A percentile compares a stretch with the other conserved stretches of the same genome.
Conservation (phyloP, 192 early-diverging fungal species). For the Fimicolochytrium jonesii region DNA sequence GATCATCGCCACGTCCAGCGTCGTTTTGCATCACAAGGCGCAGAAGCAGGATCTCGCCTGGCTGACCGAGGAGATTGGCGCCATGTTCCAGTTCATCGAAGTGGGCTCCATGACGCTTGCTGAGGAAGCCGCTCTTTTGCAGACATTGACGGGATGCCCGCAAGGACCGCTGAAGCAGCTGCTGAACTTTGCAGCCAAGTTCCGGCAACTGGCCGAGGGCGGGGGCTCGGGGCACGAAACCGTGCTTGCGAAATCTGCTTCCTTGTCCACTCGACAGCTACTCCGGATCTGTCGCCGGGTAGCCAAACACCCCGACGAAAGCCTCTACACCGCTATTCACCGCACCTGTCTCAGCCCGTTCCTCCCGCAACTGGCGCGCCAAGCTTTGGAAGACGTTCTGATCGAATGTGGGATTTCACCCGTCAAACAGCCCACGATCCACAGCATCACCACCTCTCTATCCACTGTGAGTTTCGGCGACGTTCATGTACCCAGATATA, state of each 20-base stretch:
- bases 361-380: slow-evolving; percentile 61
- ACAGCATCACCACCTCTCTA: not conserved
- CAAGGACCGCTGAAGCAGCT: slow-evolving; percentile 7
- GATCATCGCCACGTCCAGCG: slow-evolving; percentile 63
- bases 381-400: slow-evolving; percentile 62
- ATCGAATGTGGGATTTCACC: slow-evolving; percentile 46
- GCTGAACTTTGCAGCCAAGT: slow-evolving; percentile 41
- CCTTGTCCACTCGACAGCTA: slow-evolving; percentile 69
- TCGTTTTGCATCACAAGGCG: slow-evolving; percentile 31
- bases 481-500: slow-evolving; percentile 14
- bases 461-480: slow-evolving; percentile 16
- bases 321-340: slow-evolving; percentile 58
- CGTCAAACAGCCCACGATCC: not conserved
- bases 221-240: slow-evolving; percentile 40
- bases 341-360: slow-evolving; percentile 67
- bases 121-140: slow-evolving; percentile 36
- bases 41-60: slow-evolving; percentile 52
- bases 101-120: slow-evolving; percentile 49
- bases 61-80: slow-evolving; percentile 65
- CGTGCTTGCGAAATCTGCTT: slow-evolving; percentile 45
- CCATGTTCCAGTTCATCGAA: slow-evolving; percentile 69
- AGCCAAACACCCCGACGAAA: slow-evolving; percentile 58
- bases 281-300: slow-evolving; percentile 66
- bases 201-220: slow-evolving; percentile 17
- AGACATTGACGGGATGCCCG: slow-evolving; percentile 12